Evolutionary conservation across 257 asterid genomes (phyloP).

Genomic region (Primulina huaijiensis): DNA sequence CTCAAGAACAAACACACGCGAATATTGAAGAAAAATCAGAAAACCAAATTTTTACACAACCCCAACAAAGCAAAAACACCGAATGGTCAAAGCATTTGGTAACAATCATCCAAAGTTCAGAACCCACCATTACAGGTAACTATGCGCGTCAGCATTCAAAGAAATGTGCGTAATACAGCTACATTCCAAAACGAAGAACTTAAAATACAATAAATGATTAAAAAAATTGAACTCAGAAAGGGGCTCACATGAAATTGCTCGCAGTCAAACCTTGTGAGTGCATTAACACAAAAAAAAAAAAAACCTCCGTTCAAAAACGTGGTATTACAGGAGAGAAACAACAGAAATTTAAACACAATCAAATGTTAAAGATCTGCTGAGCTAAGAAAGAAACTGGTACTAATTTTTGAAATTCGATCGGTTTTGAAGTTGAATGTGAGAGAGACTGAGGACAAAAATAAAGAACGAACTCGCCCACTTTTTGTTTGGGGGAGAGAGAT

Average conservation of each 20-base stretch:
- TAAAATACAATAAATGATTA: not conserved
- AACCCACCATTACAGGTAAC: slow-evolving; percentile 19
- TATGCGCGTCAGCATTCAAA: slow-evolving; percentile 18
- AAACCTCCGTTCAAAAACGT: no score
- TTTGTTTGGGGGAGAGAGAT: no score
- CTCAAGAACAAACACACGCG: no score
- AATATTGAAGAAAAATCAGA: no score
- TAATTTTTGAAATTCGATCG: no score
- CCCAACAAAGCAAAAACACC: slow-evolving; percentile 21
- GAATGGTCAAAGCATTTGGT: slow-evolving; percentile 26
- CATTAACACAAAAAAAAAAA: no score
- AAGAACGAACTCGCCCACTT: no score
- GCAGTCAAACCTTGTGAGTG: slow-evolving; percentile 23
- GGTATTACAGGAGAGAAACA: no score
- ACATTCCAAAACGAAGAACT: slow-evolving; percentile 23
- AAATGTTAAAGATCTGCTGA: not conserved
- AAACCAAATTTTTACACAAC: not conserved
- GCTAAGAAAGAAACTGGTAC: no score
- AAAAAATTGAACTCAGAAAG: slow-evolving; percentile 5
- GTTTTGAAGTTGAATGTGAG: no score
- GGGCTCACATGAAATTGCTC: slow-evolving; percentile 38
- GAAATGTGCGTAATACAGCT: slow-evolving; percentile 13
- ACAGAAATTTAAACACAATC: not conserved
- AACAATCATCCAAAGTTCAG: slow-evolving; percentile 18
- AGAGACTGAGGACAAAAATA: no score